phyloP scores from a whole-genome alignment of 2,329 filamentous ascomycete species.

The Penicillium sp. region DNA sequence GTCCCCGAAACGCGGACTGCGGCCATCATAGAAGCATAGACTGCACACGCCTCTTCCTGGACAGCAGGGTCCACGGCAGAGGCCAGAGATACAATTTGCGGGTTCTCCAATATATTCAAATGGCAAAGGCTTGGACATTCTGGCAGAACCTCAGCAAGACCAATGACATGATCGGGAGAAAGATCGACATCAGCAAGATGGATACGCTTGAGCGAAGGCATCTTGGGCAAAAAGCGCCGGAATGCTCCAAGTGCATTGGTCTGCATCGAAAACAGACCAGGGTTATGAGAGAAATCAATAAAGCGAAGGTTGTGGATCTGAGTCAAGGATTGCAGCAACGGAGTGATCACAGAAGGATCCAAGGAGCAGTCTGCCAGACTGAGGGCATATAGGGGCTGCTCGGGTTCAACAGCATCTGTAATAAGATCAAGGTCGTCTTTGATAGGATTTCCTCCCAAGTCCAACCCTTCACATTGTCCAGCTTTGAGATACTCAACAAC shows the following conservation, averaged over 20 bases:
- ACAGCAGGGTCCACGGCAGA: slow-evolving; percentile 74
- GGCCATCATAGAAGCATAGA: slow-evolving; percentile 88
- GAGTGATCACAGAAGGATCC: slow-evolving; percentile 68
- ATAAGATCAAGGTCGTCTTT: slow-evolving; percentile 52
- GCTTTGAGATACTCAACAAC: slow-evolving; percentile 74
- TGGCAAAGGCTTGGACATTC: slow-evolving; percentile 81
- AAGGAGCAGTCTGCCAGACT: slow-evolving; percentile 86
- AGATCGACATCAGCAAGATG: slow-evolving; percentile 84
- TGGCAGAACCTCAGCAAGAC: slow-evolving; percentile 83
- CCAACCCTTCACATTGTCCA: slow-evolving; percentile 80
- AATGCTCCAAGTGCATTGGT: slow-evolving; percentile 74
- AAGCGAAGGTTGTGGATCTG: slow-evolving; percentile 76
- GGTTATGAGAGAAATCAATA: slow-evolving; percentile 90
- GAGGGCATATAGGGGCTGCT: slow-evolving; percentile 71
- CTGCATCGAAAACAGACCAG: slow-evolving; percentile 69
- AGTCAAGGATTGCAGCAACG: slow-evolving; percentile 71
- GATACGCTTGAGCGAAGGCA: slow-evolving; percentile 75
- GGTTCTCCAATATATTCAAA: slow-evolving; percentile 81
- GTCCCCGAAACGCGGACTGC: slow-evolving; percentile 80
- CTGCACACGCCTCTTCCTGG: slow-evolving; percentile 89
- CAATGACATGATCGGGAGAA: slow-evolving; percentile 84
- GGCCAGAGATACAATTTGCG: slow-evolving; percentile 62
- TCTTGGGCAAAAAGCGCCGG: slow-evolving; percentile 79
- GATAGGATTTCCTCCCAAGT: slow-evolving; percentile 81
- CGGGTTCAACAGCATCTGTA: slow-evolving; percentile 36